Conservation (phyloP, 192 early-diverging fungal species). For the Backusella westeae region DNA sequence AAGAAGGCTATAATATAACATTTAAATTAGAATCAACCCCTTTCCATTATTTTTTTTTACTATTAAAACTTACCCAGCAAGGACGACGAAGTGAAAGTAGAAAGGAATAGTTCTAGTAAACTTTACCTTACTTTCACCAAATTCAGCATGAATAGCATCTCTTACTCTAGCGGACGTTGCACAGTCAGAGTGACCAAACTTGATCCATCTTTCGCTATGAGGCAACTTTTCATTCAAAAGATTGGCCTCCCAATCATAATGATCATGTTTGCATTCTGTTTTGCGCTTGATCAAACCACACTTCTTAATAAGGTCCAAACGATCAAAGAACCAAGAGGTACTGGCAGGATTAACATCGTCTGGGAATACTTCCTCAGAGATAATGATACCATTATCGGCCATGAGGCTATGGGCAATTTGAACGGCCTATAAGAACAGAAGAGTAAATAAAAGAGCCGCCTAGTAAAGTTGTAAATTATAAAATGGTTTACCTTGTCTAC, state of each 20-base stretch:
- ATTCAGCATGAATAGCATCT: not conserved
- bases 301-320: not conserved
- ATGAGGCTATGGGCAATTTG: not conserved
- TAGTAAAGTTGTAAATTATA: not conserved
- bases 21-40: not conserved
- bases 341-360: not conserved
- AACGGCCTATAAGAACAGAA: not conserved
- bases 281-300: not conserved
- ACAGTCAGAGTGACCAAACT: not conserved
- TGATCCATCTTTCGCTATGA: not conserved
- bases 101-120: not conserved
- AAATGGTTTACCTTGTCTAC: slow-evolving; percentile 9
- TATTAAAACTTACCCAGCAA: slow-evolving; percentile 1
- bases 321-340: slow-evolving; percentile 12
- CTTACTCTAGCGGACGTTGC: not conserved
- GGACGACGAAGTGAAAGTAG: not conserved
- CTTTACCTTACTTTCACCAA: not conserved
- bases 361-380: slow-evolving; percentile 10
- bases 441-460: not conserved
- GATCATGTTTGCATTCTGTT: not conserved
- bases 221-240: not conserved
- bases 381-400: not conserved
- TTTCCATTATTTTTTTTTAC: not conserved
- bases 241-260: not conserved
- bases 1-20: not conserved